Base-by-base conservation (phyloP, 2,329 filamentous ascomycete species). In the Emydomyces testavorans region DNA sequence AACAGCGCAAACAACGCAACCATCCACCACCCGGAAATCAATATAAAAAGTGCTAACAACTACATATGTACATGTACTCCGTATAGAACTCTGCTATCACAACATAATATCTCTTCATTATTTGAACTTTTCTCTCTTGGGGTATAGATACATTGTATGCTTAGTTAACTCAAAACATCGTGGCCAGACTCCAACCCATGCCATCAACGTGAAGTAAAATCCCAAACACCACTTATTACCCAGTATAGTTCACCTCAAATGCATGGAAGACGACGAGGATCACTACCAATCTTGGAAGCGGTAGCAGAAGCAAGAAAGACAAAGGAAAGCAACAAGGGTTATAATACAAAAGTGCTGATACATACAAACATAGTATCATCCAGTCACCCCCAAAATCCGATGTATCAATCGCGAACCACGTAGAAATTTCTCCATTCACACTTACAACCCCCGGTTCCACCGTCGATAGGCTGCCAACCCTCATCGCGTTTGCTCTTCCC, bases 401-500 rank as follows among this genome's bases (percentile, higher is more conserved):
- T n/a, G n/a, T n/a, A n/a, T 34, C 34, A 49, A 32, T 39, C 24
- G 13, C 36, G 29, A 29, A 40, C 42, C n/a, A 5, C 16, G 29
- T 61, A 46, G 63, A 63, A 80, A 61, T 79, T 80, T 59, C 71
- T 67, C 76, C 77, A 81, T 55, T 69, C 63, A 60, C 78, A 81
- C n/a, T 57, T 57, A 65, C 78, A 81, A 0, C 78, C 78, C 5
- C 77, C 77, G 4, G 63, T 70, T 1, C 78, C 78, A 1, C 78
- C 78, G 62, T 80, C 78, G 49, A 78, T 57, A 2, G 54, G 58
- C 2, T 57, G 49, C 16, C 54, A 54, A 20, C 50, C 45, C 10
- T 59, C 57, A 41, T 59, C 48, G 15, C 45, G 53, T 8, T 49
- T 50, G 13, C 41, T 37, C 16, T 49, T 45, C 36, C 53, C 24